phyloP scores from a whole-genome alignment of 306 rosid species.

The Ormosia emarginata region DNA sequence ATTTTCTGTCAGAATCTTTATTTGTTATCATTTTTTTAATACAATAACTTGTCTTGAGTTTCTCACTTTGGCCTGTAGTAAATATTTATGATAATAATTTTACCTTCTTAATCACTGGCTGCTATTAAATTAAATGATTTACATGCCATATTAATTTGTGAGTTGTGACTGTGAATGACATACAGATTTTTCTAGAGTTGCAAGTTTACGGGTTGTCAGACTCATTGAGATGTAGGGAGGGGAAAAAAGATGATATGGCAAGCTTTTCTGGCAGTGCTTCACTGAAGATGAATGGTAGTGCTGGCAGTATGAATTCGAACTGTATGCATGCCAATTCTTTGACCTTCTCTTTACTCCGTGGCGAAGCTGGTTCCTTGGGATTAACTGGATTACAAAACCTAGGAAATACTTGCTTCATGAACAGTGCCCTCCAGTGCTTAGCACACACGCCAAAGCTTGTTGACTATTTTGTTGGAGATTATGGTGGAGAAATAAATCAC shows the following conservation, averaged over 20 bases:
- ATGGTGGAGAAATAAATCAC: slow-evolving; percentile 83
- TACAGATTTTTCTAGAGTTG: slow-evolving; percentile 81
- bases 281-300: slow-evolving; percentile 61
- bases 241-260: slow-evolving; percentile 63
- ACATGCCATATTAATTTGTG: slow-evolving; percentile 21
- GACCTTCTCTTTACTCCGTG: slow-evolving; percentile 47
- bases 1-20: slow-evolving; percentile 3
- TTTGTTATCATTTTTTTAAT: neutral
- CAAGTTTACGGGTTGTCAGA: slow-evolving; percentile 98
- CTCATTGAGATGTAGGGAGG: slow-evolving; percentile 69
- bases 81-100: neutral
- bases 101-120: slow-evolving; percentile 12
- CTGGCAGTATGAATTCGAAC: slow-evolving; percentile 46
- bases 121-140: neutral
- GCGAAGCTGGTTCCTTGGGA: slow-evolving; percentile 94
- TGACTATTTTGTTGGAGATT: slow-evolving; percentile 97
- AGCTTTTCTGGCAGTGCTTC: slow-evolving; percentile 46
- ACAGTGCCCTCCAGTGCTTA: slow-evolving; percentile 95
- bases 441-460: slow-evolving; percentile 95
- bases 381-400: slow-evolving; percentile 91
- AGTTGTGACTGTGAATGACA: slow-evolving; percentile 3
- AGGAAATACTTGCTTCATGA: slow-evolving; percentile 99
- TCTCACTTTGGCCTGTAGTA: neutral
- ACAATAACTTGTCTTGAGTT: neutral
- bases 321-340: slow-evolving; percentile 43